Base-by-base conservation (phyloP, 2,329 filamentous ascomycete species). In the Aureobasidium namibiae region DNA sequence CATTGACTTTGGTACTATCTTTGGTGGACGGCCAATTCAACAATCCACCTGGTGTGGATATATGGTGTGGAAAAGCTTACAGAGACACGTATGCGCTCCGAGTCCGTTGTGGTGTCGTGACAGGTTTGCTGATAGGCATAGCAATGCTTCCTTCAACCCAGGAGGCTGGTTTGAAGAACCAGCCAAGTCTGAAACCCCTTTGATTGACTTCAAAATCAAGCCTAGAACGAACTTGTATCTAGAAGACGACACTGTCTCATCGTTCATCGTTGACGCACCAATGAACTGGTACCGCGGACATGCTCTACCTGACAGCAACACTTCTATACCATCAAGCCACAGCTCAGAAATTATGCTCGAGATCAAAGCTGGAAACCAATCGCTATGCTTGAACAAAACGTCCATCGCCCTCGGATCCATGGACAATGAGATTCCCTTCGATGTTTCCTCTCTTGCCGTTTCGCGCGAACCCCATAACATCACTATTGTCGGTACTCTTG, bases 31-130 rank as follows among this genome's bases (percentile, higher is more conserved):
- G 34, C n/a, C 49, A 53, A 29, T 64, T 64, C 50, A 64, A 64
- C 56, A 64, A 63, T 44, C 61, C 61, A 36, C 53, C 71, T 45
- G 74, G 74, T 6, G 75, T 77, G 16, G 73, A 76, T 58, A 75
- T 75, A n/a, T 77, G 75, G 75, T 77, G 77, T 63, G 76, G 77
- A 10, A 79, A 79, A 62, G 75, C 75, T 8, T 79, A 78, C 64
- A 24, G 62, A 45, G 59, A 61, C 4, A 60, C 54, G 61, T 59
- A 24, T 42, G 61, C 10, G n/a, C 13, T 53, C 41, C 7, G 8
- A 13, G 8, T 10, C 11, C 29, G 21, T 11, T 10, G 2, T 4
- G 29, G 5, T 9, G 45, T 18, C 11, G n/a, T 1, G 6, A 29
- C 8, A n/a, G 13, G 11, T 14, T 21, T 53, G 38, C 42, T 53